phyloP scores from a whole-genome alignment of 768 basidiomycete species.

The Rossbeevera mucosa region DNA sequence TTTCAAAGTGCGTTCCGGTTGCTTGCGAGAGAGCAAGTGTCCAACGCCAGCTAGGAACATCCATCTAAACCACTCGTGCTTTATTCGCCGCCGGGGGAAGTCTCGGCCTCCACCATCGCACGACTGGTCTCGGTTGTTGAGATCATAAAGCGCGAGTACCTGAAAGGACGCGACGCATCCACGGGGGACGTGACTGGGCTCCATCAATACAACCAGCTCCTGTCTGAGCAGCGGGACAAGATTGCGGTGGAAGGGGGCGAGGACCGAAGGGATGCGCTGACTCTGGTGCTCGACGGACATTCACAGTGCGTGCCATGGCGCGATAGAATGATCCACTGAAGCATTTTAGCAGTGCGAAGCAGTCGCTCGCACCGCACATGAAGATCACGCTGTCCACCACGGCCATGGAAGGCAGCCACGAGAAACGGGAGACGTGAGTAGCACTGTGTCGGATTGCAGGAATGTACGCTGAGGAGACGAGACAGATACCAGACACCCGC shows the following conservation, averaged over 20 bases:
- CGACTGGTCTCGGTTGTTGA: constrained; percentile 75
- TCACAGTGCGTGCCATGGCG: constrained; percentile 46
- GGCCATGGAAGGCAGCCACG: constrained; percentile 38
- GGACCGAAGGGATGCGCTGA: constrained; percentile 22
- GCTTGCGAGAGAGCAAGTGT: not conserved
- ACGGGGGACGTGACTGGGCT: constrained; percentile 48
- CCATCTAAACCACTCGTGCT: constrained; percentile 47
- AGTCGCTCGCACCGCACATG: constrained; percentile 62
- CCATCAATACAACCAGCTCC: constrained; percentile 75
- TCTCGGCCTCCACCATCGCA: constrained; percentile 41
- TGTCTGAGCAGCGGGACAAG: constrained; percentile 34
- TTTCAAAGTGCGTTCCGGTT: constrained; percentile 42
- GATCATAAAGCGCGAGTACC: constrained; percentile 79
- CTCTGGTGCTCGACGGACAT: constrained; percentile 49
- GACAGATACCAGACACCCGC: constrained; percentile 55
- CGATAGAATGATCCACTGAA: not conserved
- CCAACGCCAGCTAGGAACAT: constrained; percentile 37
- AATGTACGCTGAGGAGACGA: constrained; percentile 12
- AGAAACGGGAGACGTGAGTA: constrained; percentile 37
- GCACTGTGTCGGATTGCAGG: too few relatives aligned
- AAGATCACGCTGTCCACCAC: constrained; percentile 56
- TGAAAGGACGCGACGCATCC: constrained; percentile 46
- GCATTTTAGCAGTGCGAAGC: constrained; percentile 41
- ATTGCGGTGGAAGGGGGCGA: constrained; percentile 34
- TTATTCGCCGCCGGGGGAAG: constrained; percentile 51